Percentiles rank a stretch among this genome's conserved stretches.
These are phyloP conservation scores for Quercus lobata DNA, from an alignment of 331 rosid genomes.

Conservation along the genomic window DNA sequence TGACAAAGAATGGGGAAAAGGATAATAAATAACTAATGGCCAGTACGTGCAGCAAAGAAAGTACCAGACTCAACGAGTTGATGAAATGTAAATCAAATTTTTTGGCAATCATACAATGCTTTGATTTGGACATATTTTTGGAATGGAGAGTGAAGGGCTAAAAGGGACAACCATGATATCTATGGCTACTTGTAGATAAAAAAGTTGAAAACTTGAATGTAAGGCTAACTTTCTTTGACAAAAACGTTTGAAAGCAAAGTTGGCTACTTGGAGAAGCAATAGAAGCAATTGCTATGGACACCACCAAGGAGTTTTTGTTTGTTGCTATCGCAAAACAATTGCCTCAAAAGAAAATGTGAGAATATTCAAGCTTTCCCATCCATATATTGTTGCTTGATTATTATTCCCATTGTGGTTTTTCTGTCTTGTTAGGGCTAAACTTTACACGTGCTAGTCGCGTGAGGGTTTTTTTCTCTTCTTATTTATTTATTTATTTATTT, in stretches of 20 bases:
- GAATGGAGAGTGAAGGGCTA: not conserved
- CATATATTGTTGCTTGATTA: not conserved
- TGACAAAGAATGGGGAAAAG: no score
- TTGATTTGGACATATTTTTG: not conserved
- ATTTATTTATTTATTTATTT: no score
- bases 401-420: no score
- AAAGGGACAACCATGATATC: not conserved
- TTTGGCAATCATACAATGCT: not conserved
- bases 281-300: conserved; percentile 1
- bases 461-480: not conserved
- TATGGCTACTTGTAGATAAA: conserved; percentile 2
- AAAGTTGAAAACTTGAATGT: not conserved
- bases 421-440: no score
- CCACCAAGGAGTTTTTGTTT: conserved; percentile 11
- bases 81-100: not conserved
- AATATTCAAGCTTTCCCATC: not conserved
- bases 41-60: not conserved
- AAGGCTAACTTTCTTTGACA: conserved; percentile 19
- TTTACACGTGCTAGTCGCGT: no score
- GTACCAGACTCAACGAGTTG: not conserved
- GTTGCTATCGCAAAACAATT: not conserved
- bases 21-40: not conserved
- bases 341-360: not conserved
- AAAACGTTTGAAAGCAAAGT: conserved; percentile 5
- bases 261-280: conserved; percentile 5